Base-by-base conservation (phyloP, 768 basidiomycete species). In the Mycena maculata region DNA sequence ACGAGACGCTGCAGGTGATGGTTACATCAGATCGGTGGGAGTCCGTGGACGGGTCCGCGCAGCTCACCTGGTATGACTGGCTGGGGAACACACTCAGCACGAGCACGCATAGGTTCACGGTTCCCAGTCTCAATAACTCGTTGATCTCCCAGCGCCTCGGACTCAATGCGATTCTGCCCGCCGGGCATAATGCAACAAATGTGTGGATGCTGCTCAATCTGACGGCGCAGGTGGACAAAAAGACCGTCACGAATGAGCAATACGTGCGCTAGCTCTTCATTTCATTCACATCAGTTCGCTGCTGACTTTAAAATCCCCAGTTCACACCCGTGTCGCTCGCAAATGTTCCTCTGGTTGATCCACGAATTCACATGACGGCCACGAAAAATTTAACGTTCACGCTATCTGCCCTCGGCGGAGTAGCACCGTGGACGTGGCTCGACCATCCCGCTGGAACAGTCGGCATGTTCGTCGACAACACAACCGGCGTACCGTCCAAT, bases 21-120 rank as follows among this genome's bases (percentile, higher is more conserved):
- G 85, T 82, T 7, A 85, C 84, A n/a, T 86, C 84, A 2, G 87
- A 89, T 74, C 73, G 84, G 36, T 85, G 79, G 84, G 82, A 83
- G 62, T 68, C 75, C 1, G 85, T 88, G 0, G 54, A 77, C 2
- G 87, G 86, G 1, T 74, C 70, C 2, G 86, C 82, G 4, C 82
- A 84, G 73, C 68, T 88, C 68, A 86, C 86, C 11, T 88, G 87
- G 86, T 88, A 86, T 65, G 86, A 86, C 70, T 88, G 87, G 87
- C 69, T 68, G 18, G 87, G 87, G 2, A 79, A 72, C 16, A 67
- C 69, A 39, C 73, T 88, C 33, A 74, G 76, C 59, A 78, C 83
- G 20, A 81, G 72, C 55, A 79, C 65, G 44, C 73, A 79, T 60
- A 55, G 76, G 25, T 86, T 88, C 70, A 75, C 76, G 18, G 79